Conservation (phyloP, 2,329 filamentous ascomycete genomes). For the Berkeleyomyces basicola region DNA sequence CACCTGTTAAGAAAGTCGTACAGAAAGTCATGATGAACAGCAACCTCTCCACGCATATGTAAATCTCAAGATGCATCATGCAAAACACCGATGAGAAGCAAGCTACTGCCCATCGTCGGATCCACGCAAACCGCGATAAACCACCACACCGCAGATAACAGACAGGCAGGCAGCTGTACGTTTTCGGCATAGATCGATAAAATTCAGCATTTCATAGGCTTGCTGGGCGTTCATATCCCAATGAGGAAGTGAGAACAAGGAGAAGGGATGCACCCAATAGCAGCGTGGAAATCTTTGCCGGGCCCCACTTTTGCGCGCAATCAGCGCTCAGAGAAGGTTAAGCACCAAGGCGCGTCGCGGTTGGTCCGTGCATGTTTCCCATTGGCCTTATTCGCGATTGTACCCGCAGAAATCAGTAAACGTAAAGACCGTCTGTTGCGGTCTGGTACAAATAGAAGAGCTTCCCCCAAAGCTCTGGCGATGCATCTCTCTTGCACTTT, state of each 20-base stretch:
- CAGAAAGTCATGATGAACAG: too few species aligned
- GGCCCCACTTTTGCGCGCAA: slow-evolving; percentile 9
- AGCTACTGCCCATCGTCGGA: too few species aligned
- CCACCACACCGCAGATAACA: too few species aligned
- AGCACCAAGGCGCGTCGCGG: slow-evolving; percentile 10
- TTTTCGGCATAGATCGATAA: not conserved
- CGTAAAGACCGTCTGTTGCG: slow-evolving; percentile 23
- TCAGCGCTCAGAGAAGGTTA: slow-evolving; percentile 6
- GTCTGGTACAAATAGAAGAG: slow-evolving; percentile 45
- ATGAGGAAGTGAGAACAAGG: slow-evolving; percentile 9
- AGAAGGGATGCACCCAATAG: slow-evolving; percentile 3
- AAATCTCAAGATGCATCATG: too few species aligned
- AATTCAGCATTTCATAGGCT: slow-evolving; percentile 1
- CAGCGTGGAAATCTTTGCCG: not conserved
- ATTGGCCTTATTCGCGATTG: slow-evolving; percentile 10
- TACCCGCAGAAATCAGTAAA: slow-evolving; percentile 37
- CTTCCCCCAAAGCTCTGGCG: slow-evolving; percentile 33
- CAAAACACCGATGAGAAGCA: too few species aligned
- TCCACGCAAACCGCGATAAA: too few species aligned
- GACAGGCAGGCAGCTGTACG: too few species aligned
- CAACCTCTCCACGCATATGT: too few species aligned
- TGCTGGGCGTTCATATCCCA: not conserved
- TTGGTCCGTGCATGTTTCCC: slow-evolving; percentile 10
- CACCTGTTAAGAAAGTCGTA: too few species aligned
- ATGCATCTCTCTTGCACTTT: slow-evolving; percentile 29